Evolutionary conservation across 176 grass and related monocot genomes (phyloP), one percentile per base, ranked within the genome.

Genomic region (Rhynchospora tenuis): DNA sequence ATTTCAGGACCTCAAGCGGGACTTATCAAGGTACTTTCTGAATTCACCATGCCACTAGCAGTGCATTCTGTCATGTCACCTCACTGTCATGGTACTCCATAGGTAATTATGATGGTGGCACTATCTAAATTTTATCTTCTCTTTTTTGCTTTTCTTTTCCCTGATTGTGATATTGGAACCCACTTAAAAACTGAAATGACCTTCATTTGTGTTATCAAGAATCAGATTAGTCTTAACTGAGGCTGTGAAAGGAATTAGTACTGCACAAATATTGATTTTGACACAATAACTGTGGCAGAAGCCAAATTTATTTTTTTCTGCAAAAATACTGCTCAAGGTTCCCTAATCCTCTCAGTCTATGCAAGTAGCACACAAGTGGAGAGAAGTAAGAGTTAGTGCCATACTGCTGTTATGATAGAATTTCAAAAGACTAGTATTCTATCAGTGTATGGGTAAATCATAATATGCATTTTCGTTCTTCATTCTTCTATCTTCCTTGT

Each of bases 11-110:
- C 95, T 82, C 87, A 85, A 75, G 87, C 80, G 69, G 89, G 90
- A 51, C 89, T 98, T 80, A 50, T 86, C 82, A 93, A 98, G 95
- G 95, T 98, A 90, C 63, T 48, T 54, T 28, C 17, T 85, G 11
- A 47, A 42, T 7, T 51, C n/a, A 58, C 7, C 16, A 70, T 68
- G 66, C 17, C 12, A 46, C 4, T 73, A 48, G 19, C 43, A 73
- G 9, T 73, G 43, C 9, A 13, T 73, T 7, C n/a, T 73, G 5
- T 73, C 42, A 50, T 24, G 69, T 43, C n/a, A 73, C 44, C 69
- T 73, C 42, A 48, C 69, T 47, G n/a, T 73, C 14, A 70, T 12
- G 8, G 38, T 73, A 31, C 24, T 65, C 45, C 4, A 2, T 73
- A 47, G 42, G 43, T 46, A 73, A 48, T 16, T 12, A 48, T 73